Base-by-base conservation (phyloP, 2,329 filamentous ascomycete species). In the Venturiaceae sp. region DNA sequence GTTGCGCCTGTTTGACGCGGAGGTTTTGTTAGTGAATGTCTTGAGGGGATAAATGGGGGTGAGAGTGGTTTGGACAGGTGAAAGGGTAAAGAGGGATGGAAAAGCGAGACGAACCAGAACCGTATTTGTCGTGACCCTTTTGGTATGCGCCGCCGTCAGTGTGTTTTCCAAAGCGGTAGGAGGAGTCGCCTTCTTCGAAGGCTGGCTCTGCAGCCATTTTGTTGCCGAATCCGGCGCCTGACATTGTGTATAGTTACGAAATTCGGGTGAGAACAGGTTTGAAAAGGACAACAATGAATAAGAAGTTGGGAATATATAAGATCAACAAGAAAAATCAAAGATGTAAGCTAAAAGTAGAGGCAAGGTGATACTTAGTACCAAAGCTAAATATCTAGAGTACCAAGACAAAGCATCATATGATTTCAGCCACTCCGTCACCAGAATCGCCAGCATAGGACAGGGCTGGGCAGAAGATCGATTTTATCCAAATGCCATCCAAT, bases 141-240 rank as follows among this genome's bases (percentile, higher is more conserved):
- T 64, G 63, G 59, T 71, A 71, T 1, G 69, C 21, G 19, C 67
- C 60, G 1, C 64, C 67, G 53, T 68, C 61, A 32, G 58, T 59
- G 7, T 65, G 63, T 55, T 60, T 64, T 7, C 58, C 60, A 57
- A 71, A 68, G 13, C 67, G 67, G 1, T 50, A 50, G 5, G 44
- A 50, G 28, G 69, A 71, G 26, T 70, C 55, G 58, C 62, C 64
- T 55, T 66, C 59, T 23, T 47, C 33, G 37, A 21, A 60, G 9
- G 60, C 53, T 16, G 66, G 36, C 34, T 58, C 56, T 6, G 59
- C 14, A 23, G 53, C 64, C 52, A 63, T 69, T 55, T 55, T 62
- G 52, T 62, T 62, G 55, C 61, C 65, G 53, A 57, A 61, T 55
- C 65, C 65, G 28, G 44, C 44, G 41, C 41, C 41, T 46, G 44